Base-by-base conservation (phyloP, 331 rosid species). In the Quercus lobata region DNA sequence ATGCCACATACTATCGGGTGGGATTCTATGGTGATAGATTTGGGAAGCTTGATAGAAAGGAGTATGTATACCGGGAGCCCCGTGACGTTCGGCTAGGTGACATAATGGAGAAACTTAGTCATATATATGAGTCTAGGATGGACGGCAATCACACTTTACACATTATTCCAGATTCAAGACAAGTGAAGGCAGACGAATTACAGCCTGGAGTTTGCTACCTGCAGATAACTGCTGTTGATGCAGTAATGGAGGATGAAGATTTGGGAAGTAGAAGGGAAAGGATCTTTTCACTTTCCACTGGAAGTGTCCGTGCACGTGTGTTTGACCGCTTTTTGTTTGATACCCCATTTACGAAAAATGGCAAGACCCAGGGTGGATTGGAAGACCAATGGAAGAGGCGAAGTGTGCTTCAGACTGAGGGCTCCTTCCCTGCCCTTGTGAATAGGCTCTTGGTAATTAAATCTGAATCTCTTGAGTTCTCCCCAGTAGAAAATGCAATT, bases 31-130 rank as follows among this genome's bases (percentile, higher is more conserved):
- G 99, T 81, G 92, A 91, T 32, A 89, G 83, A 80, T 95, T 95
- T 74, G 98, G 97, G 75, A 95, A 91, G 81, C 86, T 93, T 82
- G 97, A 95, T 76, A 86, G 89, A 74, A 89, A 88, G 82, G 99
- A 95, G 80, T 95, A 91, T 71, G 89, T 93, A 53, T 95, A 95
- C 78, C 91, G 98, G 15, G 99, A 95, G 87, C 97, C 99, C 63
- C 97, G 99, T 7, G 99, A 93, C 81, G 97, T 95, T 61, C 95
- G 99, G 69, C 83, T 95, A 5, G 99, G 99, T 62, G 99, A 95
- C 88, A 95, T 95, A 83, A 95, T 95, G 99, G 99, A 95, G 89
- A 95, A 95, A 76, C 98, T 95, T 32, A 95, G 97, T 84, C 98
- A 93, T 84, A 85, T 86, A 46, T 95, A 95, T 1, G 97, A 95